phyloP scores from a whole-genome alignment of 2,329 filamentous ascomycete species.

The Rhinocladiella mackenziei region DNA sequence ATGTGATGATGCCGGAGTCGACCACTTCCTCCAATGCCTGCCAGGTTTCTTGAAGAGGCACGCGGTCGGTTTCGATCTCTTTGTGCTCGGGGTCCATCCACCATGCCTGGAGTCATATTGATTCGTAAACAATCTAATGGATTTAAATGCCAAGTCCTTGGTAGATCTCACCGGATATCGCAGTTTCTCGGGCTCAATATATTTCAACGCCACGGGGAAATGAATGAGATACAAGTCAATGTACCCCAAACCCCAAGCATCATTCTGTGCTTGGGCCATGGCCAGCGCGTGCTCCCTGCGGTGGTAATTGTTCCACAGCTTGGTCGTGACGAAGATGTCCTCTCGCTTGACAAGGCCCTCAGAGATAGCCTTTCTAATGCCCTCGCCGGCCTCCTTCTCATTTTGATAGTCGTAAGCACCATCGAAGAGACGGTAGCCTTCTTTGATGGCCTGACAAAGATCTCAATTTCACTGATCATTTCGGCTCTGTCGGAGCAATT shows the following conservation, averaged over 20 bases:
- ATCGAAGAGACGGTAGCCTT: constrained; percentile 59
- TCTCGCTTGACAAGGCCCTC: constrained; percentile 77
- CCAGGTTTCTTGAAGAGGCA: constrained; percentile 78
- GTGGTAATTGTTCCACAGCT: constrained; percentile 92
- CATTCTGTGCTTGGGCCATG: constrained; percentile 70
- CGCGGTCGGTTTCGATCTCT: constrained; percentile 61
- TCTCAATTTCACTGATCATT: background rate
- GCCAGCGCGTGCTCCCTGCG: constrained; percentile 71
- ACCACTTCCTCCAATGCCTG: constrained; percentile 72
- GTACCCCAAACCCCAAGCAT: constrained; percentile 81
- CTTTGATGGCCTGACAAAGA: constrained; percentile 48
- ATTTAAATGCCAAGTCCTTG: too few species aligned
- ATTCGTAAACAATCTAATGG: background rate
- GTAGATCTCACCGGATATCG: constrained; percentile 59
- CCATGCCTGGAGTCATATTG: constrained; percentile 52
- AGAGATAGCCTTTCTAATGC: constrained; percentile 72
- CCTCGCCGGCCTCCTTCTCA: constrained; percentile 72
- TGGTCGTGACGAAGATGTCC: constrained; percentile 88
- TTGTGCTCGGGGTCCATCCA: constrained; percentile 58
- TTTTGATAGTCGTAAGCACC: constrained; percentile 72
- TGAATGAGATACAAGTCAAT: constrained; percentile 88
- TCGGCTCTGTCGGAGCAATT: too few species aligned
- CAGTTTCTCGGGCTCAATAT: constrained; percentile 71
- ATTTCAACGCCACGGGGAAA: constrained; percentile 83
- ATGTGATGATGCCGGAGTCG: constrained; percentile 62